phyloP scores from a whole-genome alignment of 108 stramenopile genomes.

The Cyclotella choctawhatcheeana region DNA sequence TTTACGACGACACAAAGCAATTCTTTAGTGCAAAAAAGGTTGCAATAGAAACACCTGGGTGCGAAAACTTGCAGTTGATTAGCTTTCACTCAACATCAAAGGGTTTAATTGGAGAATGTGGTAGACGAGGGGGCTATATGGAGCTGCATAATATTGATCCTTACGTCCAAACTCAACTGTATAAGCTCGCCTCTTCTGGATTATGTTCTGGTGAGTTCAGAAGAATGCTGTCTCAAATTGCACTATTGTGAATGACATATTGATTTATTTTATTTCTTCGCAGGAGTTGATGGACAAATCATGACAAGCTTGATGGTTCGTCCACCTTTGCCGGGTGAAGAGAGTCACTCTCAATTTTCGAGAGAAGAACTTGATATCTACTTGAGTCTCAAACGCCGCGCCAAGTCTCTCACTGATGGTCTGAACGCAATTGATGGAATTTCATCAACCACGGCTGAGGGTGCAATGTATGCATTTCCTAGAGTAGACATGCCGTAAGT shows the following conservation, averaged over 20 bases:
- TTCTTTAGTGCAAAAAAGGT: constrained; percentile 86
- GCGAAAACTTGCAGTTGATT: constrained; percentile 83
- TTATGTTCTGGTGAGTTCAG: too few species aligned
- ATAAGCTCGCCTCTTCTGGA: constrained; percentile 89
- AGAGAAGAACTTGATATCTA: constrained; percentile 74
- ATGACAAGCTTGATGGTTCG: constrained; percentile 92
- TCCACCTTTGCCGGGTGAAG: constrained; percentile 79
- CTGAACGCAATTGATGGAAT: constrained; percentile 91
- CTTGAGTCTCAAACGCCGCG: constrained; percentile 81
- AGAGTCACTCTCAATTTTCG: constrained; percentile 69
- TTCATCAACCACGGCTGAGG: constrained; percentile 82
- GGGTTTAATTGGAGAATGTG: constrained; percentile 95
- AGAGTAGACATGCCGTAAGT: constrained; percentile 78
- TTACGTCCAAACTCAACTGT: constrained; percentile 86
- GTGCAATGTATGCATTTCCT: constrained; percentile 97
- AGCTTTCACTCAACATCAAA: constrained; percentile 94
- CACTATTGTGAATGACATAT: too few species aligned
- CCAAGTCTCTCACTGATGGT: constrained; percentile 73
- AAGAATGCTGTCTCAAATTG: too few species aligned
- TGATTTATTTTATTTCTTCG: too few species aligned
- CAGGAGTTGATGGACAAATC: constrained; percentile 89
- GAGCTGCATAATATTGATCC: constrained; percentile 88
- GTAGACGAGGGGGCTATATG: constrained; percentile 94
- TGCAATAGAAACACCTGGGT: constrained; percentile 59
- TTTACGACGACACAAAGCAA: constrained; percentile 74